Evolutionary conservation across 495 filamentous ascomycete genomes (phyloP), one percentile per base, ranked within the genome.

Genomic region (Pyrenopolyporus hunteri): DNA sequence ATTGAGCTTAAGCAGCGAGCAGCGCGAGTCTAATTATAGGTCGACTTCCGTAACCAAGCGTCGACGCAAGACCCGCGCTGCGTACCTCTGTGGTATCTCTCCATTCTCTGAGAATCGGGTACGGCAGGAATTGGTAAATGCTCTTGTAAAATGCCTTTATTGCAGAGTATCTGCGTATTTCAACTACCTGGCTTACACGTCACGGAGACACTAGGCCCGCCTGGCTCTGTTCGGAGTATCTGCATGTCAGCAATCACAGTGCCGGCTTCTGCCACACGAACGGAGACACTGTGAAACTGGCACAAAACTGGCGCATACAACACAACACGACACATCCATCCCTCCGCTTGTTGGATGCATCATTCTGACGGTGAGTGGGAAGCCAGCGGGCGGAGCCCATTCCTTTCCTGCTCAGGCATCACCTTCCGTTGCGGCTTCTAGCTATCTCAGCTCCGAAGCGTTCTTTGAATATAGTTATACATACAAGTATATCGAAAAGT

Each of bases 211-310:
- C 32, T 66, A 52, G 63, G 28, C 45, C 63, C 63, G 63, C 44
- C 40, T 49, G 45, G 26, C 63, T 55, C 10, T 46, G 44, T 60
- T 66, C 63, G 45, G 45, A 60, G 43, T 56, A 65, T 65, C 62
- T 60, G 63, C 63, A 66, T 66, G 63, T 66, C 56, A 66, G 63
- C 56, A 57, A 60, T 57, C 63, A 66, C 63, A 66, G 63, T 66
- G 40, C 14, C 32, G 1, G 9, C 26, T 19, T 19, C 25, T 60
- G 56, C 39, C 51, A 52, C 56, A 36, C 31, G 32, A 60, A 57
- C 44, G 29, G 45, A 60, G 42, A 57, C 45, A 66, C 63, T 66
- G 63, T 52, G 51, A 57, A 60, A 60, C 57, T 57, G 46, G 56
- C 32, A 37, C 59, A n/a, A 46, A 16, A 37, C 52, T 19, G 5